phyloP scores from a whole-genome alignment of 2,329 filamentous ascomycete genomes.

The Westerdykella ornata region DNA sequence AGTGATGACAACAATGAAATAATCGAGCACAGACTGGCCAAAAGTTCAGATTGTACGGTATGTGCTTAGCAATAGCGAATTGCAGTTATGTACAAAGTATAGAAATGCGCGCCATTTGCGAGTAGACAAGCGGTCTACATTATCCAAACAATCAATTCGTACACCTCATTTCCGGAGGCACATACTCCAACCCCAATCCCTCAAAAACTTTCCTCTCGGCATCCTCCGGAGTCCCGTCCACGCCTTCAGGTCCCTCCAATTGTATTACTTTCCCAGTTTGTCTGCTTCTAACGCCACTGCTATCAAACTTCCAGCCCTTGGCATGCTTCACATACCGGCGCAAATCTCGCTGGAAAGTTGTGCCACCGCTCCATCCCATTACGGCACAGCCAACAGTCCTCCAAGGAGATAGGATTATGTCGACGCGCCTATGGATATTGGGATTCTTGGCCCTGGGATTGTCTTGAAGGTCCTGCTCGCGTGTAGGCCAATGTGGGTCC shows the following conservation, averaged over 20 bases:
- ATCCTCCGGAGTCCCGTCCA: conserved; percentile 54
- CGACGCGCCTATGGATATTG: conserved; percentile 75
- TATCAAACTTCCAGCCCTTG: conserved; percentile 79
- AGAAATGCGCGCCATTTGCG: no score
- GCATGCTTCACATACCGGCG: conserved; percentile 69
- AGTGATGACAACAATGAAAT: no score
- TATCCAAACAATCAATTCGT: conserved; percentile 33
- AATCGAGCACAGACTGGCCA: no score
- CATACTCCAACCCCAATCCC: conserved; percentile 56
- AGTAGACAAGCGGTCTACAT: not conserved
- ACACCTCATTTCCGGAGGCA: conserved; percentile 41
- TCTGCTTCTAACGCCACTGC: conserved; percentile 70
- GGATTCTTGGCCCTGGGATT: conserved; percentile 52
- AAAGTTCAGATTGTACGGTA: no score
- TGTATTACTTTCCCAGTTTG: conserved; percentile 64
- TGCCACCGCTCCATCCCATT: conserved; percentile 80
- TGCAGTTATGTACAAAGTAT: no score
- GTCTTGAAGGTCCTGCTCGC: conserved; percentile 29
- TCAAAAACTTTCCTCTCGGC: conserved; percentile 76
- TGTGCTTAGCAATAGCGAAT: no score
- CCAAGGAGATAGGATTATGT: conserved; percentile 89
- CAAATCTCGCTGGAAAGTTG: conserved; percentile 83
- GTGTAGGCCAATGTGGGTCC: conserved; percentile 48
- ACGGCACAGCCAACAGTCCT: conserved; percentile 82
- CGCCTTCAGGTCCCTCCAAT: conserved; percentile 48